Conservation (phyloP, 2,329 filamentous ascomycete species). For the Fusarium sambucinum region DNA sequence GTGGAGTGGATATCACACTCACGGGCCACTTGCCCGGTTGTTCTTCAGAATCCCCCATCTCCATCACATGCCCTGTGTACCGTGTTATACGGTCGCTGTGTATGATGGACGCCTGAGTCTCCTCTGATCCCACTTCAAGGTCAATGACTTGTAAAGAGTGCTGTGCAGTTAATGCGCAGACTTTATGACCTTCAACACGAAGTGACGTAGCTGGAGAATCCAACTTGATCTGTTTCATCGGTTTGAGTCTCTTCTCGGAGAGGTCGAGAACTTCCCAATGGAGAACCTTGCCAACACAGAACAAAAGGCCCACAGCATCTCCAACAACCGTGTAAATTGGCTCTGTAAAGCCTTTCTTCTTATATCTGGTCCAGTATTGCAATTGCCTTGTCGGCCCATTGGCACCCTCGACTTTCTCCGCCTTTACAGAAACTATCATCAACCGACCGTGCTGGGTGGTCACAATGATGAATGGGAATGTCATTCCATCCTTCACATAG, state of each 20-base stretch:
- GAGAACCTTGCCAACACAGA: conserved; percentile 65
- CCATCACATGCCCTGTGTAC: conserved; percentile 60
- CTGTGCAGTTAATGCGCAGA: conserved; percentile 64
- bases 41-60: conserved; percentile 54
- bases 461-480: conserved; percentile 73
- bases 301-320: conserved; percentile 67
- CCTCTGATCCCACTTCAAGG: conserved; percentile 55
- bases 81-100: conserved; percentile 62
- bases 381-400: conserved; percentile 48
- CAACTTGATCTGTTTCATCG: conserved; percentile 61
- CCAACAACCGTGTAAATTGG: conserved; percentile 69
- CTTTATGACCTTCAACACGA: conserved; percentile 59
- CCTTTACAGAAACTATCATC: conserved; percentile 65
- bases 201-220: conserved; percentile 66
- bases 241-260: conserved; percentile 63
- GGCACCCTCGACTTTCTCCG: conserved; percentile 24
- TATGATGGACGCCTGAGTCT: conserved; percentile 54
- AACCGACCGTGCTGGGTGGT: conserved; percentile 67
- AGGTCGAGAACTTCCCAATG: conserved; percentile 68
- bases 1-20: conserved; percentile 62
- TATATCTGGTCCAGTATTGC: conserved; percentile 67
- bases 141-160: conserved; percentile 70
- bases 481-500: conserved; percentile 66
- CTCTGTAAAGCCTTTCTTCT: conserved; percentile 58
- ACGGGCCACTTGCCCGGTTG: conserved; percentile 54